Conservation (phyloP, 768 basidiomycete species). For the Boletellus emodensis region DNA sequence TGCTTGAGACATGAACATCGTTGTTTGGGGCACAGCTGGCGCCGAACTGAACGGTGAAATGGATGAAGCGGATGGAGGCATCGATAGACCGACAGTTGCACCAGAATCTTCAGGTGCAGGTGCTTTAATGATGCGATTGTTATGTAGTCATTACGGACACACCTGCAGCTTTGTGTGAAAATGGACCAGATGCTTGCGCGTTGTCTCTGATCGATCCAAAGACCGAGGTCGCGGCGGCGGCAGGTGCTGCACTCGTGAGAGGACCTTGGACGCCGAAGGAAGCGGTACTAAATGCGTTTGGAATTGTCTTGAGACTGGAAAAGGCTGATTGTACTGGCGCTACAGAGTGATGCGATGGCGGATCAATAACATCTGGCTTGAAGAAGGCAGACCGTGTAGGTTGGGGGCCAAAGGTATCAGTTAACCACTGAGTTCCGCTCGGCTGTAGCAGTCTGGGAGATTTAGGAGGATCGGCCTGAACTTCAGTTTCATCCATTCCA, state of each 20-base stretch:
- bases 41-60: neutral
- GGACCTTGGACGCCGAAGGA: conserved; percentile 16
- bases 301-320: conserved; percentile 29
- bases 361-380: conserved; percentile 4
- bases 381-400: conserved; percentile 26
- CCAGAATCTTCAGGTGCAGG: neutral
- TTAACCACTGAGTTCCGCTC: conserved; percentile 31
- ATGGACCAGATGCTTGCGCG: neutral
- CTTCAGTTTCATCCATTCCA: conserved; percentile 20
- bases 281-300: conserved; percentile 33
- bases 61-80: neutral
- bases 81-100: neutral
- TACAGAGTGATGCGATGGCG: conserved; percentile 13
- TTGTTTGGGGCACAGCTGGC: neutral
- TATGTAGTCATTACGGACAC: neutral
- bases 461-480: conserved; percentile 6
- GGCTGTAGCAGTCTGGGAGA: conserved; percentile 20
- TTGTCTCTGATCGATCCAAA: conserved; percentile 8
- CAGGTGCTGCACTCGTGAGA: conserved; percentile 1
- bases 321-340: conserved; percentile 29
- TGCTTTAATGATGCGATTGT: neutral
- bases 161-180: conserved; percentile 12
- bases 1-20: neutral
- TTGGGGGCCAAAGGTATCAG: conserved; percentile 28
- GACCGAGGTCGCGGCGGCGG: conserved; percentile 1